Percentiles rank a stretch among this genome's conserved stretches.
phyloP scores from a whole-genome alignment of 768 basidiomycete species.

The Sporobolomyces roseus region DNA sequence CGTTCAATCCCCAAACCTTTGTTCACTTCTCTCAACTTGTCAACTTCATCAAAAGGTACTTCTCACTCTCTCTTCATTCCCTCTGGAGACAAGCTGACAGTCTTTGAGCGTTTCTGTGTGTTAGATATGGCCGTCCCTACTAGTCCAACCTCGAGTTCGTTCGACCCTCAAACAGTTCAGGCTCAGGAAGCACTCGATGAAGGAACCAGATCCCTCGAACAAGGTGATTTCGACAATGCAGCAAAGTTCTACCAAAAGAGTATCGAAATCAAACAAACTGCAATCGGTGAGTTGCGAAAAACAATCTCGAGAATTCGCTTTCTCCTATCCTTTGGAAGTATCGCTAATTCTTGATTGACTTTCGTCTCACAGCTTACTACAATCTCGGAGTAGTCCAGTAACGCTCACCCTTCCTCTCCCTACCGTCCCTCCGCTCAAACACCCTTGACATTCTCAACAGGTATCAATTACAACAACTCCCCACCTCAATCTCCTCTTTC shows the following conservation, averaged over 20 bases:
- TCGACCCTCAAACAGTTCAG: constrained; percentile 27
- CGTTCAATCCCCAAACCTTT: not conserved
- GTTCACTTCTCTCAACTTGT: not conserved
- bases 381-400: constrained; percentile 42
- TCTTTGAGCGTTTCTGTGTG: not conserved
- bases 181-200: constrained; percentile 38
- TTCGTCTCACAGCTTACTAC: constrained; percentile 28
- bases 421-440: no score
- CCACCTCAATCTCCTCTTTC: constrained; percentile 31
- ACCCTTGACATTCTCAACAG: not conserved
- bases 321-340: no score
- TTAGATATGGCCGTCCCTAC: constrained; percentile 24
- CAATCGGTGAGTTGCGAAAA: constrained; percentile 24
- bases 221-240: constrained; percentile 29
- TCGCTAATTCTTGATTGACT: not conserved
- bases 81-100: not conserved
- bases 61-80: not conserved
- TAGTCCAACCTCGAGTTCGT: constrained; percentile 17
- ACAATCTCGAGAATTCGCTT: not conserved
- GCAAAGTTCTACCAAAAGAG: constrained; percentile 18
- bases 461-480: constrained; percentile 31
- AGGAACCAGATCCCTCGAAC: constrained; percentile 27
- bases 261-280: constrained; percentile 28
- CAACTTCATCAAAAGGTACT: not conserved
- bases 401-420: not conserved